Percentiles rank a stretch among this genome's conserved stretches.
These are phyloP conservation scores for Inga oerstediana DNA, from an alignment of 306 rosid species.

Conservation along the genomic window DNA sequence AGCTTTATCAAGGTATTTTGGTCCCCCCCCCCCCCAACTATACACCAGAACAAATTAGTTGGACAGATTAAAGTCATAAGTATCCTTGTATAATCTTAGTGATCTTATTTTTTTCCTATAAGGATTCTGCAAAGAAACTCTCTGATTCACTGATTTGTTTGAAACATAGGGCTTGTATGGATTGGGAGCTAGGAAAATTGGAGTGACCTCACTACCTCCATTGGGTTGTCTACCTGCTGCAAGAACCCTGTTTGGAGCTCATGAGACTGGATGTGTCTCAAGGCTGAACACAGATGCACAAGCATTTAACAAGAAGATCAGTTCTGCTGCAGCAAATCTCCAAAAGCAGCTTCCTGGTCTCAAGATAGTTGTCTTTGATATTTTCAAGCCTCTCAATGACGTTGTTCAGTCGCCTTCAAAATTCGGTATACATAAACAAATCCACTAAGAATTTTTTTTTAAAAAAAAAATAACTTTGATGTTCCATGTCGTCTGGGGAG, in stretches of 20 bases:
- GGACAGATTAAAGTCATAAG: conserved; percentile 3
- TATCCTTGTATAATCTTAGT: neutral
- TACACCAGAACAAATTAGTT: neutral
- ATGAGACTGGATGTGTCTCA: conserved; percentile 68
- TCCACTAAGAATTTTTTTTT: neutral
- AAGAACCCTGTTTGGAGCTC: conserved; percentile 66
- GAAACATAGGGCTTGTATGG: conserved; percentile 65
- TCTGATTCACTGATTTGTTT: conserved; percentile 17
- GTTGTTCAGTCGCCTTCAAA: conserved; percentile 74
- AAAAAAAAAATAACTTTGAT: too few relatives aligned
- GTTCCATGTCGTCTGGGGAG: too few relatives aligned
- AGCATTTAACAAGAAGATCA: conserved; percentile 75
- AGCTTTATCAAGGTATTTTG: conserved; percentile 67
- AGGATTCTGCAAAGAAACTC: neutral
- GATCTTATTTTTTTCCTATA: neutral
- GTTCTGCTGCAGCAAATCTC: conserved; percentile 62
- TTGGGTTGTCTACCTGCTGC: conserved; percentile 89
- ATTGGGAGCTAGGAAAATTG: conserved; percentile 84
- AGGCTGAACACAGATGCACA: conserved; percentile 74
- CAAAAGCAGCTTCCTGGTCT: conserved; percentile 80
- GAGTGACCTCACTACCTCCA: conserved; percentile 95
- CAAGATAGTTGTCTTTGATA: conserved; percentile 74
- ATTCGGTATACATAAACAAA: conserved; percentile 48
- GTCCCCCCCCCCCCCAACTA: neutral
- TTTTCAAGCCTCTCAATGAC: conserved; percentile 75